A percentile compares a stretch with the other conserved stretches of the same genome.
Evolutionary conservation across 2,329 filamentous ascomycete species (phyloP).

Genomic region (Neurospora sp.): DNA sequence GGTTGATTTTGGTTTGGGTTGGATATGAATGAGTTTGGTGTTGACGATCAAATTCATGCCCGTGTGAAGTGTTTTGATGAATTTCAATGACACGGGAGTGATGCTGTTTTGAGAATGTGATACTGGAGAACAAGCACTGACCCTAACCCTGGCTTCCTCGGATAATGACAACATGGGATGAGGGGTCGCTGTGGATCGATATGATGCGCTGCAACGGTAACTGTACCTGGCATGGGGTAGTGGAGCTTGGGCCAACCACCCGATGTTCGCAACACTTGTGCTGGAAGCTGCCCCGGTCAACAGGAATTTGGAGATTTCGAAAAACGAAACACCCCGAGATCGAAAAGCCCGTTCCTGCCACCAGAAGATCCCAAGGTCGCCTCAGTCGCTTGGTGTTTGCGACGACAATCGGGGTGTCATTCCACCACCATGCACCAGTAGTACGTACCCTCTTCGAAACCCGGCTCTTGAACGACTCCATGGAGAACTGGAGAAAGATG

Average conservation of each 20-base stretch:
- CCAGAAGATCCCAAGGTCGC: background rate
- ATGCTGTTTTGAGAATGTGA: background rate
- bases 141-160: background rate
- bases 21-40: background rate
- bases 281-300: background rate
- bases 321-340: background rate
- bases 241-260: background rate
- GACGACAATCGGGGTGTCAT: background rate
- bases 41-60: background rate
- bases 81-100: background rate
- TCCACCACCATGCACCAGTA: background rate
- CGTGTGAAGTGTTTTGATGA: background rate
- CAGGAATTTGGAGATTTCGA: background rate
- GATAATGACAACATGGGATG: background rate
- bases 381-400: background rate
- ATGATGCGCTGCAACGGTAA: background rate
- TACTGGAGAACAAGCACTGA: background rate
- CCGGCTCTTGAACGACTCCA: background rate
- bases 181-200: background rate
- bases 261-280: background rate
- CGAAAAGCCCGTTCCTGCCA: background rate
- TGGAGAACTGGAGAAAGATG: slow-evolving; percentile 1
- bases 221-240: background rate
- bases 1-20: background rate
- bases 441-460: background rate